These are phyloP conservation scores for Pelargonium citronellum DNA, from an alignment of 441 rosid genomes.

Conservation along the genomic window DNA sequence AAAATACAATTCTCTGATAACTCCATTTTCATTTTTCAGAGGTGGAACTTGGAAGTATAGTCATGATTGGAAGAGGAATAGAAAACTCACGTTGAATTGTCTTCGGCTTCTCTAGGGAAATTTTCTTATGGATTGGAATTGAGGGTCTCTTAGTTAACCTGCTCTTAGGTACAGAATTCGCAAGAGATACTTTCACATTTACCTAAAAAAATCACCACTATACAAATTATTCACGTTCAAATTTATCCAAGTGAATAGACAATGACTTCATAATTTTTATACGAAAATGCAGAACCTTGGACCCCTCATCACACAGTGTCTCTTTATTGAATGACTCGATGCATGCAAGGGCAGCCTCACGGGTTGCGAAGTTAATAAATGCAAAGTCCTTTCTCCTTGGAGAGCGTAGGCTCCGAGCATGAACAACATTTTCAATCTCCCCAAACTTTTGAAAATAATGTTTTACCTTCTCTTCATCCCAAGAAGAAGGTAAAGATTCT, in stretches of 20 bases:
- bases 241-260: not conserved
- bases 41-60: not conserved
- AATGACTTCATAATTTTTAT: not conserved
- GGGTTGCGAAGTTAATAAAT: conserved; percentile 26
- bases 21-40: not conserved
- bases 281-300: conserved; percentile 24
- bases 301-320: conserved; percentile 16
- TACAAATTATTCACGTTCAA: not conserved
- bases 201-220: conserved; percentile 19
- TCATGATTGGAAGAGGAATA: conserved; percentile 4
- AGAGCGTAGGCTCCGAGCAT: conserved; percentile 29
- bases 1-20: not conserved
- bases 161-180: conserved; percentile 28
- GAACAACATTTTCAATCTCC: conserved; percentile 35
- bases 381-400: conserved; percentile 37
- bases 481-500: conserved; percentile 30
- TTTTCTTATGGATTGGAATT: conserved; percentile 14
- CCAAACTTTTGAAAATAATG: conserved; percentile 28
- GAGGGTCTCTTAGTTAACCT: conserved; percentile 19
- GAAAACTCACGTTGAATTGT: conserved; percentile 22
- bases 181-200: conserved; percentile 33
- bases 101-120: conserved; percentile 18
- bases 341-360: conserved; percentile 32
- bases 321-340: conserved; percentile 25
- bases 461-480: conserved; percentile 32